Evolutionary conservation across 805 yeast genomes (phyloP).

Genomic region (Wickerhamiella galacta): DNA sequence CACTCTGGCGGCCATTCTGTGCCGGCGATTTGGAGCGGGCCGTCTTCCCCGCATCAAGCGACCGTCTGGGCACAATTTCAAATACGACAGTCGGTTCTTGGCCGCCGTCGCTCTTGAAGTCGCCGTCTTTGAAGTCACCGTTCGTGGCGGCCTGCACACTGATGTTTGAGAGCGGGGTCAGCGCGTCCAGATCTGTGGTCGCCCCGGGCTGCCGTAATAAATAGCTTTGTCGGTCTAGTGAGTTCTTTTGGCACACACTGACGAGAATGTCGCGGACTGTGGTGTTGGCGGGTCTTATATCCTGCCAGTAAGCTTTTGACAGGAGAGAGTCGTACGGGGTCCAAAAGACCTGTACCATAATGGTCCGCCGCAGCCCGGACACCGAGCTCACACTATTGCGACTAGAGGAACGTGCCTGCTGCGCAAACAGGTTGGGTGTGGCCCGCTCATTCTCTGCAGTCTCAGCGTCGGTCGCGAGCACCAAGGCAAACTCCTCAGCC

Average conservation of each 20-base stretch:
- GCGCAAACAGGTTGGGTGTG: conserved; percentile 24
- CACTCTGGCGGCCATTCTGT: too few relatives aligned
- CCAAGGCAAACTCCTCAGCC: conserved; percentile 66
- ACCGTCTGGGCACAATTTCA: conserved; percentile 7
- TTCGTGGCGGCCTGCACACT: background rate
- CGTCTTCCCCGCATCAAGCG: too few relatives aligned
- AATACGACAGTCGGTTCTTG: conserved; percentile 2
- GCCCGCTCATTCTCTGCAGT: conserved; percentile 17
- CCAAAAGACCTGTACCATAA: conserved; percentile 16
- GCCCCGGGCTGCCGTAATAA: conserved; percentile 19
- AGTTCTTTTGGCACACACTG: conserved; percentile 18
- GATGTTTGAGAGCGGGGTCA: conserved; percentile 4
- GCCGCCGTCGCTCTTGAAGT: background rate
- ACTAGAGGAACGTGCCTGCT: too few relatives aligned
- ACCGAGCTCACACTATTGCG: background rate
- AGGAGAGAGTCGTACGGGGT: conserved; percentile 20
- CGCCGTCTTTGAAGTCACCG: conserved; percentile 1
- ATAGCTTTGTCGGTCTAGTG: conserved; percentile 19
- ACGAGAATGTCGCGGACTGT: conserved; percentile 16
- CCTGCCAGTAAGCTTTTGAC: conserved; percentile 17
- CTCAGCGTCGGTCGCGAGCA: conserved; percentile 32
- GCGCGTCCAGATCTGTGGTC: conserved; percentile 8
- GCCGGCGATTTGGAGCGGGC: too few relatives aligned
- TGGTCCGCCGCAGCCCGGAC: conserved; percentile 3
- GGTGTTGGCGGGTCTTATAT: conserved; percentile 11